These are phyloP conservation scores for Botryosphaeria agaves DNA, from an alignment of 2,329 filamentous ascomycete genomes.

Conservation along the genomic window DNA sequence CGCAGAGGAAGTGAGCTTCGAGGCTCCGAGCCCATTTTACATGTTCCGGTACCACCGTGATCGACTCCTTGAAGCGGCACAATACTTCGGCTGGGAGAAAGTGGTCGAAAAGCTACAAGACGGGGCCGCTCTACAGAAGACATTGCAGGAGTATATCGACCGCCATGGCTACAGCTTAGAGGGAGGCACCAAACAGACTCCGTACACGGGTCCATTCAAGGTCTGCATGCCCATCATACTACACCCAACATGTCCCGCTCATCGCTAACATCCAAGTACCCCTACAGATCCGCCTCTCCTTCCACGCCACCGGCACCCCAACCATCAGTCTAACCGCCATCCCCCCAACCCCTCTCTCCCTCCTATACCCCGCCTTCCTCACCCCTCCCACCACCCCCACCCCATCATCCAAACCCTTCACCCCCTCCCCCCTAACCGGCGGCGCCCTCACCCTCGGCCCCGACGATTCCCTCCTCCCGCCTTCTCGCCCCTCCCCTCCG, in stretches of 20 bases:
- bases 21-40: conserved; percentile 47
- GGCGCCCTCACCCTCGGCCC: conserved; percentile 16
- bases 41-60: conserved; percentile 66
- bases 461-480: conserved; percentile 10
- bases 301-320: conserved; percentile 22
- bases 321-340: conserved; percentile 20
- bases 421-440: conserved; percentile 17
- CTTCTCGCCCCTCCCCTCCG: conserved; percentile 11
- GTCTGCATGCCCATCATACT: too few relatives aligned
- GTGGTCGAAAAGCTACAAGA: conserved; percentile 16
- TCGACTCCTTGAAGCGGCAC: conserved; percentile 47
- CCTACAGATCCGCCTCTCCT: too few relatives aligned
- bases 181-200: too few relatives aligned
- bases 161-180: too few relatives aligned
- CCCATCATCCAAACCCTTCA: conserved; percentile 9
- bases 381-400: too few relatives aligned
- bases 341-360: conserved; percentile 26
- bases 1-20: conserved; percentile 30
- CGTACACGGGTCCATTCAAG: conserved; percentile 28
- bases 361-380: conserved; percentile 46
- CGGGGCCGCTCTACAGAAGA: conserved; percentile 11
- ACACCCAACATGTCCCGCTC: too few relatives aligned
- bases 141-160: too few relatives aligned
- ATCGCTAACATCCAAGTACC: too few relatives aligned
- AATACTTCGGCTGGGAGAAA: conserved; percentile 29